These are phyloP conservation scores for Cutaneotrichosporon sp. DNA, from an alignment of 1,284 basidiomycete genomes.

Conservation along the genomic window DNA sequence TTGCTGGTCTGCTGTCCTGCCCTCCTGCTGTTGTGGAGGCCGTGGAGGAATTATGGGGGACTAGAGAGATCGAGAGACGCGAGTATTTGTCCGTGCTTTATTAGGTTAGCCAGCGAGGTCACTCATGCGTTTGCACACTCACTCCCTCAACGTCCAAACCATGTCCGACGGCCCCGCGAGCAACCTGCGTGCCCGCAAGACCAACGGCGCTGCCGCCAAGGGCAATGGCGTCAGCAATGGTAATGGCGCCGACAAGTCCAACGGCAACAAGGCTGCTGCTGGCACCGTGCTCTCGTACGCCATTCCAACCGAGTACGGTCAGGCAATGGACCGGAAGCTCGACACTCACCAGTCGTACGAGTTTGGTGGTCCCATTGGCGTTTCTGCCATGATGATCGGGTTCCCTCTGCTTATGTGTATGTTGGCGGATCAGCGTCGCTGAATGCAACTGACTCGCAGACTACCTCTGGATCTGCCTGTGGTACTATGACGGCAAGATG, in stretches of 20 bases:
- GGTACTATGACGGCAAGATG: slow-evolving; percentile 87
- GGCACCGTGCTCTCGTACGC: slow-evolving; percentile 24
- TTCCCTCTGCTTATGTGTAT: slow-evolving; percentile 63
- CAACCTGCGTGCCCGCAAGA: slow-evolving; percentile 28
- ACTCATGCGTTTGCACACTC: neutral
- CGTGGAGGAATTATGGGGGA: too few species aligned
- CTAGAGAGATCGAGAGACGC: too few species aligned
- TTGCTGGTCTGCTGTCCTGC: too few species aligned
- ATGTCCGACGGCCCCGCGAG: slow-evolving; percentile 14
- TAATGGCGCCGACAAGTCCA: neutral
- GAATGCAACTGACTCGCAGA: slow-evolving; percentile 63
- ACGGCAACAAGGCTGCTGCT: slow-evolving; percentile 5
- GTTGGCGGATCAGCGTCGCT: slow-evolving; percentile 12
- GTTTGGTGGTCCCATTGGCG: slow-evolving; percentile 91
- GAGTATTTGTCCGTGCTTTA: too few species aligned
- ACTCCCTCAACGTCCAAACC: neutral
- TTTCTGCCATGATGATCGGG: slow-evolving; percentile 85
- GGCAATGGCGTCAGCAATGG: slow-evolving; percentile 7
- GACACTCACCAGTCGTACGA: slow-evolving; percentile 75
- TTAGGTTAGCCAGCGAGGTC: too few species aligned
- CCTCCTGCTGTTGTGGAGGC: too few species aligned
- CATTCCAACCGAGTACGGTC: slow-evolving; percentile 59
- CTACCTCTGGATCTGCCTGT: slow-evolving; percentile 96
- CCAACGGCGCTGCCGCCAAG: slow-evolving; percentile 8
- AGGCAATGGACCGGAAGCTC: slow-evolving; percentile 63